Evolutionary conservation across 352 stramenopile genomes (phyloP), one percentile per base, ranked within the genome.

Genomic region (Stephanocyclus meneghinianus): DNA sequence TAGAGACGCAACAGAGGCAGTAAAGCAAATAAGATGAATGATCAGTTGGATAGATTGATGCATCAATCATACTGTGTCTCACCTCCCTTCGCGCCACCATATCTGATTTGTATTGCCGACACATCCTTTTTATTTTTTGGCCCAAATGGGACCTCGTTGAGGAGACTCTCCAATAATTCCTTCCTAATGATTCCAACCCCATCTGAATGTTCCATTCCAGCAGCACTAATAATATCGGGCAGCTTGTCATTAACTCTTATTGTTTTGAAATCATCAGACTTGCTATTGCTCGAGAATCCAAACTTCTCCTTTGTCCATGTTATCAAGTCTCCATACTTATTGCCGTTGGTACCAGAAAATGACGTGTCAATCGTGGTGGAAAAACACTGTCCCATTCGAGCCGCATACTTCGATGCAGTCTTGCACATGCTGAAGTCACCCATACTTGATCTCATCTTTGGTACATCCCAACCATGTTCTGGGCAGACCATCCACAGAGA

Each of bases 331-430:
- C 21, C 40, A 6, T 35, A 26, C 18, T 16, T 7, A 57, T 59
- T 65, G 6, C 42, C 7, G 35, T 55, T 37, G 9, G 21, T 30
- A 10, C 45, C 37, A 68, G 35, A 26, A 60, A 56, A 68, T 11
- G 51, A 61, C 21, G 32, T 35, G 29, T 62, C 61, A 69, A 75
- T 48, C 16, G 73, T 80, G 16, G 64, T 80, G 18, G 73, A 80
- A 65, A 80, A 80, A 47, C 73, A 80, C 29, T 80, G 73, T 8
- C 73, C 73, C 9, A 80, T 65, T 45, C 63, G 56, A 44, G 73
- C 73, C 1, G 61, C 73, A 69, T 74, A 70, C 45, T 80, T 80
- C 51, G 73, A 66, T 15, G 73, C n/a, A 13, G 63, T 65, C 56
- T 61, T 68, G 47, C 56, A 71, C 40, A 50, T 70, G 16, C 11